Base-by-base conservation (phyloP, 768 basidiomycete genomes). In the Chalciporus chontae region DNA sequence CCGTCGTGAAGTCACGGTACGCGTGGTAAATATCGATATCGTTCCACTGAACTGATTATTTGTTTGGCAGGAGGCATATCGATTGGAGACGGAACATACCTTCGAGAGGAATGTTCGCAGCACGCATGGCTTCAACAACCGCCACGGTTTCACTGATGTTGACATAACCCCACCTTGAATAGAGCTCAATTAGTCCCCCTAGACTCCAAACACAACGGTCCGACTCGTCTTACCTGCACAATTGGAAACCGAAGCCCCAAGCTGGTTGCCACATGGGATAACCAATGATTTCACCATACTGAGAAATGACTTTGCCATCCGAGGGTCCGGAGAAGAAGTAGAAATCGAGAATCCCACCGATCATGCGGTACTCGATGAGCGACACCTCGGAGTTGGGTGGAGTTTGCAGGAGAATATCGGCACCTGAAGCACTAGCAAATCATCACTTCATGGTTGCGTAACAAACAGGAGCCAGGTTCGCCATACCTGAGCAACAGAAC, bases 161-260 rank as follows among this genome's bases (percentile, higher is more conserved):
- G 26, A 58, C 47, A 51, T 77, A 80, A 4, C 79, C 79, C 76
- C 76, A 82, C 38, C 54, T 62, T 26, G 10, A 0, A 45, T 27
- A 17, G 4, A 6, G 37, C 9, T 14, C 18, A 5, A 36, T 53
- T 23, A 52, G n/a, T 10, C 19, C 14, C 32, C 13, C 24, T 6
- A 15, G 9, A 14, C 19, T 26, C 17, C 7, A 19, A 40, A 11
- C 14, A 11, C 15, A 23, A 19, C 26, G 27, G 7, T 3, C n/a
- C 19, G 17, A 29, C 13, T 8, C 15, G 15, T 23, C 63, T 54
- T 59, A 83, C 74, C 79, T 76, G 70, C 84, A 85, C 14, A 87
- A 74, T 52, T 91, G 87, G 71, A 87, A 87, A 7, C 88, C 87
- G 60, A 90, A 86, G 5, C 80, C 81, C 84, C 86, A 90, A 32